phyloP scores from a whole-genome alignment of 441 rosid species.

The Jatropha multifida region DNA sequence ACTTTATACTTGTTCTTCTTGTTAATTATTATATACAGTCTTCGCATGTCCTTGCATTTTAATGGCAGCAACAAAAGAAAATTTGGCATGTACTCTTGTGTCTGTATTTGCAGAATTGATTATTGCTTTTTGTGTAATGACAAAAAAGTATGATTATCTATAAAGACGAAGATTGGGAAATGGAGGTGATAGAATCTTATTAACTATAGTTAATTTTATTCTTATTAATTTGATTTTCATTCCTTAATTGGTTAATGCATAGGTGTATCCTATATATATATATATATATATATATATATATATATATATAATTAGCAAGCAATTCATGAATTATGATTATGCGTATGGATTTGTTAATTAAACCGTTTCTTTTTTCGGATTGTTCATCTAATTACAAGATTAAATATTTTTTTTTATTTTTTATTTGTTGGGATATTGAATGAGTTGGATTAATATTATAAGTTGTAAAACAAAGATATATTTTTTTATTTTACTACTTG shows the following conservation, averaged over 20 bases:
- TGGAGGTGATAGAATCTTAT: not conserved
- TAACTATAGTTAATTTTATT: not conserved
- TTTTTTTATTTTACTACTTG: too few species aligned
- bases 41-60: constrained; percentile 8
- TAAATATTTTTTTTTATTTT: too few species aligned
- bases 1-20: too few species aligned
- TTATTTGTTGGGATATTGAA: too few species aligned
- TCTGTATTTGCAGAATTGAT: not conserved
- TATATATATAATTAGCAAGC: not conserved
- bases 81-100: constrained; percentile 4
- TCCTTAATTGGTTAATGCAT: not conserved
- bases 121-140: not conserved
- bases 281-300: too few species aligned
- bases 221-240: not conserved
- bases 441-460: too few species aligned
- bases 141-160: not conserved
- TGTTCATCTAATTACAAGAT: too few species aligned
- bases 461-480: too few species aligned
- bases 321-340: not conserved
- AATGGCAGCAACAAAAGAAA: not conserved
- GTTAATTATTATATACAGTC: not conserved
- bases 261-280: too few species aligned
- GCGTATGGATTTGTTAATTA: too few species aligned
- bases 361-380: too few species aligned
- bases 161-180: not conserved